Conservation (phyloP, 2,329 filamentous ascomycete species). For the Diaporthe destruens region DNA sequence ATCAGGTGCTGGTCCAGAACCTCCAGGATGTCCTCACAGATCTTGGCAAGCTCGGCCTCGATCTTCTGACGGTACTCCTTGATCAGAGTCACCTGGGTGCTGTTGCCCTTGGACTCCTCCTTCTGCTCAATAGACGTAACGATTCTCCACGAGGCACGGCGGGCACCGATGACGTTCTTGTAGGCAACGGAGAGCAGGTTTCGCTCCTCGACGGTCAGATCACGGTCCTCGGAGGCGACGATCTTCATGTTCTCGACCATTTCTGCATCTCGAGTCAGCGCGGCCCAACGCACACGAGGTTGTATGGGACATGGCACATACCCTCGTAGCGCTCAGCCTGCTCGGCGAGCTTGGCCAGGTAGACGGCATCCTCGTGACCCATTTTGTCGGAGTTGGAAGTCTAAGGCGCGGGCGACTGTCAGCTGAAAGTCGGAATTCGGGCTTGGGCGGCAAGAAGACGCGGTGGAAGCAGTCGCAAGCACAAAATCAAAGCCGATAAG, state of each 20-base stretch:
- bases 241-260: slow-evolving; percentile 99
- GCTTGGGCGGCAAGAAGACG: slow-evolving; percentile 33
- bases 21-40: slow-evolving; percentile 97
- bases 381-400: slow-evolving; percentile 73
- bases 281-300: slow-evolving; percentile 40
- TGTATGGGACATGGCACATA: slow-evolving; percentile 60
- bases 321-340: slow-evolving; percentile 99
- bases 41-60: slow-evolving; percentile 94
- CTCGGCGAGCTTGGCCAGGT: slow-evolving; percentile 99
- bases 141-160: slow-evolving; percentile 98
- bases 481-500: slow-evolving; percentile 32
- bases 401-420: slow-evolving; percentile 43
- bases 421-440: slow-evolving; percentile 43
- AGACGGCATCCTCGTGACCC: slow-evolving; percentile 99
- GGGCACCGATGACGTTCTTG: slow-evolving; percentile 98
- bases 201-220: slow-evolving; percentile 92
- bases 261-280: slow-evolving; percentile 67
- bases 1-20: slow-evolving; percentile 96
- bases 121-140: slow-evolving; percentile 99
- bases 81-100: slow-evolving; percentile 89
- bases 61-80: slow-evolving; percentile 99
- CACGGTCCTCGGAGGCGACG: slow-evolving; percentile 87
- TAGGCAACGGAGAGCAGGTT: slow-evolving; percentile 98
- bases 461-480: slow-evolving; percentile 40
- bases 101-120: slow-evolving; percentile 99